Evolutionary conservation across 345 rosid species (phyloP).

Genomic region (Euclidium syriacum): DNA sequence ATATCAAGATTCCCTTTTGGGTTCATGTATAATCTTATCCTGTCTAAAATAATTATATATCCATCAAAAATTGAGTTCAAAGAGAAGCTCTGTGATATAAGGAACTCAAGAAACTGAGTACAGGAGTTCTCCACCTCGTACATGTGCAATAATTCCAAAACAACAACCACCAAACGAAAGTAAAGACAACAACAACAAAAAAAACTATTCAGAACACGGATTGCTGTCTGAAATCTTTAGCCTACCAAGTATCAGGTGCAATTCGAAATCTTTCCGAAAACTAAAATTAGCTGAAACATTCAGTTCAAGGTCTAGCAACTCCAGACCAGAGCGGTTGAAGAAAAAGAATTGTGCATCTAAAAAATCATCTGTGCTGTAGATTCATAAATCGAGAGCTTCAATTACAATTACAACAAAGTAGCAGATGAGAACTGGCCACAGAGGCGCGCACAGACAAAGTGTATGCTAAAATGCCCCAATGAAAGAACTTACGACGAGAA

Average conservation of each 20-base stretch:
- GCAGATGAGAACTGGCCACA: background rate
- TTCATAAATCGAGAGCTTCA: background rate
- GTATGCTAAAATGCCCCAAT: constrained; percentile 24
- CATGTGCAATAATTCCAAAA: background rate
- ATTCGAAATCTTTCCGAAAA: background rate
- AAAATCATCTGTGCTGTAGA: background rate
- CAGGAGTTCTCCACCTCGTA: background rate
- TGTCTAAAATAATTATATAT: background rate
- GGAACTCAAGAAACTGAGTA: background rate
- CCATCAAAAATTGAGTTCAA: background rate
- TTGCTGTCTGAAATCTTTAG: background rate
- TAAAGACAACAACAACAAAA: background rate
- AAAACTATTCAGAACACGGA: background rate
- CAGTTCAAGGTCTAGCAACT: background rate
- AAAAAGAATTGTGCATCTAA: too few relatives aligned
- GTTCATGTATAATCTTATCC: background rate
- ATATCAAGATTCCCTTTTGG: background rate
- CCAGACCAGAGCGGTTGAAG: too few relatives aligned
- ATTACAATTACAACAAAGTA: background rate
- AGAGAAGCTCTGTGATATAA: background rate
- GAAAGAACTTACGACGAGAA: constrained; percentile 47
- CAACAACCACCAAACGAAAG: background rate
- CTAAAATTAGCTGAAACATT: background rate
- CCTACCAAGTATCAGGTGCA: background rate
- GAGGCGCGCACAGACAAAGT: constrained; percentile 13